Base-by-base conservation (phyloP, 371 early-diverging fungal species). In the Rhizopus arrhizus region DNA sequence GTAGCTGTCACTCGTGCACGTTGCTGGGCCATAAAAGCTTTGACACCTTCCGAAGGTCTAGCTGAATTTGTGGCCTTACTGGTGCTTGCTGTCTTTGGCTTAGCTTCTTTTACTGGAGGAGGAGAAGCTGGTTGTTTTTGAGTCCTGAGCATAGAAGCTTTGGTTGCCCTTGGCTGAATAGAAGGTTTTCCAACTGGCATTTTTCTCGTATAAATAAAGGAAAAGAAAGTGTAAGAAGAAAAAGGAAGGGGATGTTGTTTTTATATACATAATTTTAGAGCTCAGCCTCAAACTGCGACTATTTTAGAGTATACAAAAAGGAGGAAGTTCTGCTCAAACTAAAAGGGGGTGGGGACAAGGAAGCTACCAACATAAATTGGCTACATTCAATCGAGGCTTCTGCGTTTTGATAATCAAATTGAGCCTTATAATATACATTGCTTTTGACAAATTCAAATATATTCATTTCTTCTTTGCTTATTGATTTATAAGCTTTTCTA, bases 1-100 rank as follows among this genome's bases (percentile, higher is more conserved):
- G 16, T 29, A 22, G 41, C 61, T 1, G 59, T 50, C 34, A 71
- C 36, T 16, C 68, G 59, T 4, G 81, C 76, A 40, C 81, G 59
- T 53, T 81, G 75, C 32, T 74, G 61, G 0, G 78, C 74, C 78
- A 81, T 74, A 31, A 81, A 81, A 0, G 74, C 74, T 34, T 73
- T 70, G 8, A 81, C 73, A 4, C 81, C 78, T 49, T 72, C 74
- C 9, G 73, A 66, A 10, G 80, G 38, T 9, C 40, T 49, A n/a
- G 11, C 59, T 40, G 1, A 35, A 31, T 8, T 36, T 33, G 40
- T n/a, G 35, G 34, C 46, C 47, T 29, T 47, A 10, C 40, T 40
- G 12, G 2, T 12, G 40, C 40, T 12, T 40, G 10, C 12, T 40
- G 38, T 58, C 51, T 40, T 45, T 11, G 53, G 13, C 28, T 52